Evolutionary conservation across 257 asterid species (phyloP), one percentile per base, ranked within the genome.

Genomic region (Solanum corneliomulleri): DNA sequence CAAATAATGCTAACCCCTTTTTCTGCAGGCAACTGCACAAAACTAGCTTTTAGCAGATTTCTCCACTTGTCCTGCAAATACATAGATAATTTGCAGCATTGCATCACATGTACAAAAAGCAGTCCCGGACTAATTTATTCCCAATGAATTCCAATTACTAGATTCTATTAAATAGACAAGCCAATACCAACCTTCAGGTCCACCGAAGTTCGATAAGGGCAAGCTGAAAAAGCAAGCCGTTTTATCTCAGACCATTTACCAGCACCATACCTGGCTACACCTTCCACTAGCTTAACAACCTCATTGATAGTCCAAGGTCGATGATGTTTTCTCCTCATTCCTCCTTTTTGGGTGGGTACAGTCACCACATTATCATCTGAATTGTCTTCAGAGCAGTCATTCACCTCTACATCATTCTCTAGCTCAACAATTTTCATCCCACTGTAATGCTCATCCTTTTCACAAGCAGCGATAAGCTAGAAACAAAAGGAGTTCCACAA

Each of bases 191-290:
- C 99, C 98, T 97, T 97, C 47, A 97, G 93, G 91, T 97, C 99
- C 89, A 97, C 99, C 23, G 99, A 94, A 88, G 99, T 97, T 86
- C 99, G 94, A 89, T 95, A 95, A 47, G 98, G 92, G 91, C 92
- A 94, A 41, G 98, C 92, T 11, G 98, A 95, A 85, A 95, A 97
- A 78, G 96, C 94, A 86, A 93, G 89, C 60, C 98, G 98, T 87
- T 95, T 97, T 89, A 97, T 97, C 93, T 97, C 98, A 74, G 99
- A 97, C 99, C 99, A 97, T 92, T 98, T 92, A 87, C 99, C 99
- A 89, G 94, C 97, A 78, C 99, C 99, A 90, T 92, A 93, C 89
- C 92, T 93, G 72, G 98, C 94, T 62, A 97, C 99, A 87, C 99
- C 99, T 29, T 97, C 99, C 83, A 97, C 98, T 71, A 97, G 93